Evolutionary conservation across 768 basidiomycete species (phyloP), one percentile per base, ranked within the genome.

Genomic region (Russula dissimulans): DNA sequence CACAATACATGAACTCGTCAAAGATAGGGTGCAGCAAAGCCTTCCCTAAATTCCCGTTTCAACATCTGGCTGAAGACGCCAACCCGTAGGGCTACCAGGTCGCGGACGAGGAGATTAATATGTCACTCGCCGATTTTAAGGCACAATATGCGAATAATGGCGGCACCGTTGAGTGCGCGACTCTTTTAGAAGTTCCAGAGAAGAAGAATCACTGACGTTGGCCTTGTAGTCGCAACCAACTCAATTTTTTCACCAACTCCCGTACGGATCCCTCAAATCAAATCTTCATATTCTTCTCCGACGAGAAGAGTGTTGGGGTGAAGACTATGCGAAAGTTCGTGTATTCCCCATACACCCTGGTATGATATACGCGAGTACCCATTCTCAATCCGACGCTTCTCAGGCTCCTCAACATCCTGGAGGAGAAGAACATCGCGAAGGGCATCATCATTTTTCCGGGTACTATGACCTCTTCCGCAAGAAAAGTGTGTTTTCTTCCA

Each of bases 281-380:
- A 72, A 91, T 99, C 68, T 98, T 91, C 67, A 78, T 98, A 18
- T 97, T 90, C 72, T 99, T 95, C 74, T 86, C 92, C n/a, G 93
- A 95, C 48, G 97, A 98, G 73, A 82, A 78, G 72, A 92, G 91
- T 68, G 97, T 98, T 7, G 91, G 94, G 60, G 93, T 98, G 46
- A 95, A 97, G 74, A 92, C 94, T 4, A 97, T 98, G 92, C 79
- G 94, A 76, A 95, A 93, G 95, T 97, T 71, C 56, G 87, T 44
- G 31, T 26, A 17, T 52, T 57, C 29, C 45, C n/a, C 4, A 44
- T 17, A 22, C 15, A n/a, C 3, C 22, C 39, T 51, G 49, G 41
- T 22, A 3, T 47, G 39, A 26, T 34, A 31, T 34, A 53, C 34
- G 51, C 57, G 64, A 38, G 51, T 55, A 36, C 17, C 11, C 46